Evolutionary conservation across 495 filamentous ascomycete species (phyloP).

Genomic region (Aspergillus biplanus): DNA sequence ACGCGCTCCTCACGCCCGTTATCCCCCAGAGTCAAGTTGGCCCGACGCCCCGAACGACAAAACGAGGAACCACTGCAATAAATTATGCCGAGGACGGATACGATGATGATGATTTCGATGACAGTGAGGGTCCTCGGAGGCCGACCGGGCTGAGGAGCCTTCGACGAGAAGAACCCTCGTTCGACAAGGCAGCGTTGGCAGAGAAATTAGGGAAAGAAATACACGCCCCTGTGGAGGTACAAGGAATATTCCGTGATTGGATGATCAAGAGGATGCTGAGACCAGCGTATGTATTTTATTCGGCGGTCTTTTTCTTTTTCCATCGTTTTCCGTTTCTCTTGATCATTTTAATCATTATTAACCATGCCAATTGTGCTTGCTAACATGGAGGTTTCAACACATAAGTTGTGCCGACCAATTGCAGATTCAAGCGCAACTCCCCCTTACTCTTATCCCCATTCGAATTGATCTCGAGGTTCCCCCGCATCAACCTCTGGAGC

Average conservation of each 20-base stretch:
- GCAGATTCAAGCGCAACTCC: slow-evolving; percentile 81
- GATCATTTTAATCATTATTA: not conserved
- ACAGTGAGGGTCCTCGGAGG: slow-evolving; percentile 75
- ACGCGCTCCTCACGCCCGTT: slow-evolving; percentile 88
- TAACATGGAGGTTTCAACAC: slow-evolving; percentile 20
- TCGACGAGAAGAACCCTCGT: slow-evolving; percentile 72
- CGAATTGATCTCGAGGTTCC: slow-evolving; percentile 93
- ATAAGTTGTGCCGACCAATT: slow-evolving; percentile 63
- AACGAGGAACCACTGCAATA: slow-evolving; percentile 92
- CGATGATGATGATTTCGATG: slow-evolving; percentile 94
- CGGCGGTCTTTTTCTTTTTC: too few species aligned
- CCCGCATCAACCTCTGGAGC: slow-evolving; percentile 71
- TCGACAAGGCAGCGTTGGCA: slow-evolving; percentile 60
- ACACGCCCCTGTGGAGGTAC: slow-evolving; percentile 76
- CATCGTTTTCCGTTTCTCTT: slow-evolving; percentile 6
- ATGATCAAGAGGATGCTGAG: slow-evolving; percentile 76
- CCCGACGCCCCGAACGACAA: slow-evolving; percentile 82
- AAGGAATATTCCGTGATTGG: slow-evolving; percentile 93
- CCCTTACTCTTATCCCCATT: slow-evolving; percentile 90
- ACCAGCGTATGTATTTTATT: slow-evolving; percentile 43
- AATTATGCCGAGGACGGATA: slow-evolving; percentile 97
- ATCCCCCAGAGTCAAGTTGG: slow-evolving; percentile 68
- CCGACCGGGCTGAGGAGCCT: slow-evolving; percentile 85
- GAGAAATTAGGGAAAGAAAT: slow-evolving; percentile 87
- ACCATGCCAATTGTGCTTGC: slow-evolving; percentile 16